A percentile compares a stretch with the other conserved stretches of the same genome.
Conservation (phyloP, 208 protist genomes). For the Polymyxa betae region DNA sequence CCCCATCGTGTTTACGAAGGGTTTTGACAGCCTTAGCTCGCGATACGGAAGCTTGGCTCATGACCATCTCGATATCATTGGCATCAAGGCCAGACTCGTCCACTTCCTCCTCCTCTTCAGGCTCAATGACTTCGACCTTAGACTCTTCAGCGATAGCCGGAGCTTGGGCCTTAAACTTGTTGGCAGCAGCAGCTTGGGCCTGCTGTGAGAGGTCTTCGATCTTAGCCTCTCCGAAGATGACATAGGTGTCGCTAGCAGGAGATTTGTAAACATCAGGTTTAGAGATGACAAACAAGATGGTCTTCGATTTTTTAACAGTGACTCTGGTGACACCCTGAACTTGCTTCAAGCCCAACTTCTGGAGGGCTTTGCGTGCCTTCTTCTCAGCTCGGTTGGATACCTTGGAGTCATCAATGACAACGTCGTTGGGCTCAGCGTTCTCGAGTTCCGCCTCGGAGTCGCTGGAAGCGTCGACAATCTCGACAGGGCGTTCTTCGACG, state of each 20-base stretch:
- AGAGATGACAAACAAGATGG: conserved; percentile 86
- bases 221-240: conserved; percentile 95
- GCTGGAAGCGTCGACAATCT: neutral
- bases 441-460: neutral
- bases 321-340: conserved; percentile 86
- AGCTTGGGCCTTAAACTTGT: conserved; percentile 70
- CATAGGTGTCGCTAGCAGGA: conserved; percentile 90
- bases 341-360: conserved; percentile 93
- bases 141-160: neutral
- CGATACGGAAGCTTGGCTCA: conserved; percentile 73
- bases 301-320: conserved; percentile 85
- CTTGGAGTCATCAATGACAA: neutral
- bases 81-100: conserved; percentile 77
- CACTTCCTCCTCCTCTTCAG: conserved; percentile 68
- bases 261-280: conserved; percentile 94
- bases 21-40: conserved; percentile 75
- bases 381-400: conserved; percentile 76
- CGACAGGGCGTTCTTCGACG: conserved; percentile 28
- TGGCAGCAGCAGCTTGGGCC: conserved; percentile 66
- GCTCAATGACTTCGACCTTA: conserved; percentile 41
- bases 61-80: conserved; percentile 82
- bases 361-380: conserved; percentile 92
- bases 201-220: conserved; percentile 83
- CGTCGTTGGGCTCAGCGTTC: neutral
- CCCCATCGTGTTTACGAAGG: conserved; percentile 77